phyloP scores from a whole-genome alignment of 805 yeast species.

The Suhomyces pyralidae region DNA sequence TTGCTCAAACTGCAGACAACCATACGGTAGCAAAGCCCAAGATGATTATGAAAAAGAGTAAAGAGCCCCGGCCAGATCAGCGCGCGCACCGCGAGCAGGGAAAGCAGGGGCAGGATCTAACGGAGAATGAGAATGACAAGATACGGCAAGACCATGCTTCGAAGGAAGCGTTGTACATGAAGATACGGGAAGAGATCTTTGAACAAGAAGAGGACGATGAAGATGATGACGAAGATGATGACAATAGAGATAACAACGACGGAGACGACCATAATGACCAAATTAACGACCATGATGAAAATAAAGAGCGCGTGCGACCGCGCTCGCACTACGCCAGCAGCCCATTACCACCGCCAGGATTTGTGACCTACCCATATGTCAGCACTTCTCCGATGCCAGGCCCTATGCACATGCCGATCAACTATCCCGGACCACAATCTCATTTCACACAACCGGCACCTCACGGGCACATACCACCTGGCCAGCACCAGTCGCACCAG shows the following conservation, averaged over 20 bases:
- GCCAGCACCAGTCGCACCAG: conserved; percentile 3
- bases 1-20: not conserved
- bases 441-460: conserved; percentile 1
- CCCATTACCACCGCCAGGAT: not conserved
- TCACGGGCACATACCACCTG: not conserved
- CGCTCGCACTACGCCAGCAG: not conserved
- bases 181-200: conserved; percentile 39
- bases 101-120: not conserved
- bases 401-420: conserved; percentile 1
- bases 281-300: not conserved
- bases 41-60: conserved; percentile 13
- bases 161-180: conserved; percentile 43
- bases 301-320: not conserved
- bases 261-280: not conserved
- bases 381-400: conserved; percentile 1
- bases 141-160: conserved; percentile 35
- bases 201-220: conserved; percentile 15
- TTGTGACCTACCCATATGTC: conserved; percentile 1
- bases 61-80: not conserved
- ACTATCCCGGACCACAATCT: not conserved
- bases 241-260: not conserved
- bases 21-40: conserved; percentile 10
- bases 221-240: conserved; percentile 6
- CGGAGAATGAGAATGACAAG: conserved; percentile 12
- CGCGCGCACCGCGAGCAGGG: not conserved